A percentile compares a stretch with the other conserved stretches of the same genome.
Conservation (phyloP, 495 filamentous ascomycete species). For the Penicillium longicatenatum region DNA sequence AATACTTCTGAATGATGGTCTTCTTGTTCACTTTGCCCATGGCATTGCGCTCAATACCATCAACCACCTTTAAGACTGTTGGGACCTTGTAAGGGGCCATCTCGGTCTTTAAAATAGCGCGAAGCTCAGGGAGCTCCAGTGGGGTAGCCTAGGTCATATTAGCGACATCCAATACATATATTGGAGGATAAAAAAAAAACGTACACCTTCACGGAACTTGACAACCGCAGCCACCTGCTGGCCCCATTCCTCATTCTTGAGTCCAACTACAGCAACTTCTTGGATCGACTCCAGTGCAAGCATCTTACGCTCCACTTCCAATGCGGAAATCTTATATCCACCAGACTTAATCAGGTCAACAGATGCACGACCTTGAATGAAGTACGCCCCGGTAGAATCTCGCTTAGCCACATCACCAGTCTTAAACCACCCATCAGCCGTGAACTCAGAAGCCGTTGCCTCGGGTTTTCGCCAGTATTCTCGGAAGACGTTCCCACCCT, state of each 20-base stretch:
- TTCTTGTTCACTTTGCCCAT: constrained; percentile 55
- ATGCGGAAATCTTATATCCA: constrained; percentile 49
- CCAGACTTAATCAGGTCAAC: constrained; percentile 51
- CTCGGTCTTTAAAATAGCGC: constrained; percentile 41
- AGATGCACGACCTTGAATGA: constrained; percentile 48
- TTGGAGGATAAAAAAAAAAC: constrained; percentile 12
- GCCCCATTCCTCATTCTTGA: constrained; percentile 48
- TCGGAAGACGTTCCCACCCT: constrained; percentile 45
- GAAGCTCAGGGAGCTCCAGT: constrained; percentile 37
- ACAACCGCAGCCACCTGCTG: constrained; percentile 48
- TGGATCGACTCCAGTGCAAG: constrained; percentile 37
- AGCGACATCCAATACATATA: constrained; percentile 8
- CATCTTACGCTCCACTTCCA: constrained; percentile 49
- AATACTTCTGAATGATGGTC: constrained; percentile 44
- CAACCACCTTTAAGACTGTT: constrained; percentile 45
- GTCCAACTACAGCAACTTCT: constrained; percentile 47
- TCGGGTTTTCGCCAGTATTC: constrained; percentile 49
- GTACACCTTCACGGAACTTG: constrained; percentile 42
- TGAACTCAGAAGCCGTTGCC: constrained; percentile 46
- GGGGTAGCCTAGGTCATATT: constrained; percentile 29
- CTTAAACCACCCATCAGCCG: constrained; percentile 50
- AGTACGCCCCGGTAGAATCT: constrained; percentile 42
- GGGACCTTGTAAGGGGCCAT: constrained; percentile 53
- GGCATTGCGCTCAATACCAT: constrained; percentile 49
- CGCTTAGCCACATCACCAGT: constrained; percentile 49